phyloP scores from a whole-genome alignment of 2,329 filamentous ascomycete genomes.

The Leptoxyphium fumago region DNA sequence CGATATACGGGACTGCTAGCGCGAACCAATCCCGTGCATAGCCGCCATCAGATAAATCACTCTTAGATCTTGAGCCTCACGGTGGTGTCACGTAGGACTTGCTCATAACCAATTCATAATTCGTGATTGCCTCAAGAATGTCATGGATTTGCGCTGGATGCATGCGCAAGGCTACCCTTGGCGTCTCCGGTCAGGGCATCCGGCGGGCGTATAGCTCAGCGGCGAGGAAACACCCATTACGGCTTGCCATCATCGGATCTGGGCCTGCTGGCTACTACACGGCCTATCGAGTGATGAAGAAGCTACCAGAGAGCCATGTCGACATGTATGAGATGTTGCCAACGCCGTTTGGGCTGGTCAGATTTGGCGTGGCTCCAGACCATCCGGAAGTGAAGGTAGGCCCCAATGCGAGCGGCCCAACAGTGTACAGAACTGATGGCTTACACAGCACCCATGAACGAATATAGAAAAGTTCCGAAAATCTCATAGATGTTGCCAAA shows the following conservation, averaged over 20 bases:
- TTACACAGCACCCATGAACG: conserved; percentile 1
- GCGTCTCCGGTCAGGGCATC: not conserved
- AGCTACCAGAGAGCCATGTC: conserved; percentile 54
- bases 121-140: not conserved
- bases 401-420: not conserved
- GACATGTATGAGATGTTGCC: conserved; percentile 96
- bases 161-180: not conserved
- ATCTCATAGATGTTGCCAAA: conserved; percentile 74
- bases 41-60: not conserved
- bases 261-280: conserved; percentile 95
- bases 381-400: conserved; percentile 93
- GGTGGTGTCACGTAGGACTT: not conserved
- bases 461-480: conserved; percentile 77
- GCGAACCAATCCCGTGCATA: not conserved
- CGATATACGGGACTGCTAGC: too few relatives aligned
- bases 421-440: conserved; percentile 8
- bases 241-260: conserved; percentile 79
- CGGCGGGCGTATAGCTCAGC: conserved; percentile 12
- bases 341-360: conserved; percentile 80
- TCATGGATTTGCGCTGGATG: not conserved
- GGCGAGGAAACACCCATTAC: conserved; percentile 36
- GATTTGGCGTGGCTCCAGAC: conserved; percentile 94
- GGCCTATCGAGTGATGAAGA: conserved; percentile 68
- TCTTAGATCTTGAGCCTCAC: not conserved
- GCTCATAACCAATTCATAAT: not conserved